A percentile compares a stretch with the other conserved stretches of the same genome.
These are phyloP conservation scores for Ceratonia siliqua DNA, from an alignment of 306 rosid genomes.

Conservation along the genomic window DNA sequence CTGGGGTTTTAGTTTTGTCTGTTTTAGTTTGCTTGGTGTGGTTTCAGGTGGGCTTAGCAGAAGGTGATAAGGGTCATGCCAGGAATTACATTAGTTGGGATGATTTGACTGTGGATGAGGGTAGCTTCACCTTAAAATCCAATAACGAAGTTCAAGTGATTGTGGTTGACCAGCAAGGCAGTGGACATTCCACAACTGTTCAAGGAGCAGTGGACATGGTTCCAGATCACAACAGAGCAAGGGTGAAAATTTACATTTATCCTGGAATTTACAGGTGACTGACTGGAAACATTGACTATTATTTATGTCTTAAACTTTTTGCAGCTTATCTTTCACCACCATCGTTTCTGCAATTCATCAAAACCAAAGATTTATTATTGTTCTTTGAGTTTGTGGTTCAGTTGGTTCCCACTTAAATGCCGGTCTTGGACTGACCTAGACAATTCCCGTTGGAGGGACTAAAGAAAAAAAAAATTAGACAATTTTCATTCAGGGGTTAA, in stretches of 20 bases:
- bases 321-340: too few species aligned
- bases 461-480: too few species aligned
- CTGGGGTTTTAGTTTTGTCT: constrained; percentile 29
- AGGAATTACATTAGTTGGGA: constrained; percentile 71
- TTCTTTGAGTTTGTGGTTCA: too few species aligned
- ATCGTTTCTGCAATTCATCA: too few species aligned
- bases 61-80: neutral
- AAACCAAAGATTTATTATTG: too few species aligned
- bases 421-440: too few species aligned
- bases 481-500: too few species aligned
- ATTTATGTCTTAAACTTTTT: too few species aligned
- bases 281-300: too few species aligned
- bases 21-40: constrained; percentile 29
- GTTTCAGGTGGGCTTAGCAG: constrained; percentile 37
- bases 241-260: constrained; percentile 73
- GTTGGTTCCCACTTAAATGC: too few species aligned
- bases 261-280: constrained; percentile 86
- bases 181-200: constrained; percentile 74
- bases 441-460: too few species aligned
- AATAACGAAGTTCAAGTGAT: constrained; percentile 37
- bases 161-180: constrained; percentile 63
- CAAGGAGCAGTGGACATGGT: constrained; percentile 89
- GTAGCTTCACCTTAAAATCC: constrained; percentile 25
- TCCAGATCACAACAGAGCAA: constrained; percentile 52
- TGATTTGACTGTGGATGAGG: constrained; percentile 63